Base-by-base conservation (phyloP, 805 yeast species). In the Candida corydali region DNA sequence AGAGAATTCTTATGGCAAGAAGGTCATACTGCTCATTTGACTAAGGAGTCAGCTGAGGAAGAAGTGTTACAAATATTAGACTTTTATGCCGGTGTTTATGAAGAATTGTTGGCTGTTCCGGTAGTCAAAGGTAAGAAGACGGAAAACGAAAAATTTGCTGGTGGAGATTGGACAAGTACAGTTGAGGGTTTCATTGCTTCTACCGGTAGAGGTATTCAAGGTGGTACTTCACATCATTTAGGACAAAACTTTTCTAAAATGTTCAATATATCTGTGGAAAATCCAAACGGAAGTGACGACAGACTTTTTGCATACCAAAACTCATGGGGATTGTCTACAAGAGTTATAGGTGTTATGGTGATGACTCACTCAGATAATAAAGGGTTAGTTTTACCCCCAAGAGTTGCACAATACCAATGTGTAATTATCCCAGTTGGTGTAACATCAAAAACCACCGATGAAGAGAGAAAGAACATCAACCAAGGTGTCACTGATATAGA, bases 1-100 rank as follows among this genome's bases (percentile, higher is more conserved):
- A 84, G 99, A 71, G 99, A 93, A 69, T 93, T 93, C 70, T 74
- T 93, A 64, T 93, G 99, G 99, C 99, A 93, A 71, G 99, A 93
- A 71, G 99, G 99, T 52, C 99, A 93, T 72, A 93, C 98, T 34
- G 98, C 96, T 38, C 96, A 86, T 63, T 75, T 94, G 57, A 84
- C 94, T 39, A 64, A 70, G 46, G 86, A 80, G 43, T 93, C 77
- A 43, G 96, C 98, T 22, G 73, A 75, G 42, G 70, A 70, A 41
- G 98, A 93, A 70, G 98, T 91, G 22, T 57, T 76, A 51, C 82
- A 82, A 62, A 91, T 94, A 55, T 78, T 89, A 59, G 93, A 86
- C 45, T 80, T 77, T 66, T 93, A 93, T 63, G 82, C 83, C 43
- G 78, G 80, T 45, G 75, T 93, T 43, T 93, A 93, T 65, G 81